A percentile compares a stretch with the other conserved stretches of the same genome.
Evolutionary conservation across 805 yeast genomes (phyloP).

Genomic region (Priceomyces fermenticarens): DNA sequence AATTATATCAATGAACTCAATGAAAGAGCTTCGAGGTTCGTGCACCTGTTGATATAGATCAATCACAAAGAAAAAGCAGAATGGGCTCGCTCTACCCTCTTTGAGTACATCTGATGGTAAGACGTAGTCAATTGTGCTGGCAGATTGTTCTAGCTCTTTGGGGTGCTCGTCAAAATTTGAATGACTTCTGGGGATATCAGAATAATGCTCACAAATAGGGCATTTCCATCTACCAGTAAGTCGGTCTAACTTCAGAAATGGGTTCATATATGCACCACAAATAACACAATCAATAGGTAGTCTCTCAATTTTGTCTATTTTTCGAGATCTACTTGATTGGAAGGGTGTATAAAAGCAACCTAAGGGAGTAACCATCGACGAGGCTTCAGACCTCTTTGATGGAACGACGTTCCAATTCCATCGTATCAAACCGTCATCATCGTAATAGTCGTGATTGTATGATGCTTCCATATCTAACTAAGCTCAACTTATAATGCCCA

Average conservation of each 20-base stretch:
- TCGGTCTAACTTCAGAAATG: conserved; percentile 26
- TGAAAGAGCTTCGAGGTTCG: conserved; percentile 14
- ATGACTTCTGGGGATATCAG: conserved; percentile 11
- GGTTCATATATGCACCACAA: conserved; percentile 28
- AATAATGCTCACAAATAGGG: conserved; percentile 28
- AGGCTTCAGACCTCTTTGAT: conserved; percentile 33
- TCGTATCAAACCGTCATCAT: conserved; percentile 33
- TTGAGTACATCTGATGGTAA: conserved; percentile 26
- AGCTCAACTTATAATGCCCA: too few relatives aligned
- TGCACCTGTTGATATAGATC: conserved; percentile 31
- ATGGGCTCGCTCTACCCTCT: conserved; percentile 7
- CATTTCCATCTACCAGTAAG: conserved; percentile 37
- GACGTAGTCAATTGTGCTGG: conserved; percentile 28
- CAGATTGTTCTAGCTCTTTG: conserved; percentile 21
- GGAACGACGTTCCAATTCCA: conserved; percentile 69
- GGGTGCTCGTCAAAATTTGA: conserved; percentile 20
- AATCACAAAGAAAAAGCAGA: conserved; percentile 20
- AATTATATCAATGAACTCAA: conserved; percentile 11
- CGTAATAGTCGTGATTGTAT: too few relatives aligned
- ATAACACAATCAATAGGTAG: conserved; percentile 21
- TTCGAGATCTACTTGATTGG: background rate
- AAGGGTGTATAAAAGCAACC: conserved; percentile 37
- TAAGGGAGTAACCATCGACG: conserved; percentile 29
- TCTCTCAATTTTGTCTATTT: background rate
- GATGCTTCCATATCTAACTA: too few relatives aligned